Percentiles rank a stretch among this genome's conserved stretches.
phyloP scores from a whole-genome alignment of 371 early-diverging fungal genomes.

The Mortierella polycephala region DNA sequence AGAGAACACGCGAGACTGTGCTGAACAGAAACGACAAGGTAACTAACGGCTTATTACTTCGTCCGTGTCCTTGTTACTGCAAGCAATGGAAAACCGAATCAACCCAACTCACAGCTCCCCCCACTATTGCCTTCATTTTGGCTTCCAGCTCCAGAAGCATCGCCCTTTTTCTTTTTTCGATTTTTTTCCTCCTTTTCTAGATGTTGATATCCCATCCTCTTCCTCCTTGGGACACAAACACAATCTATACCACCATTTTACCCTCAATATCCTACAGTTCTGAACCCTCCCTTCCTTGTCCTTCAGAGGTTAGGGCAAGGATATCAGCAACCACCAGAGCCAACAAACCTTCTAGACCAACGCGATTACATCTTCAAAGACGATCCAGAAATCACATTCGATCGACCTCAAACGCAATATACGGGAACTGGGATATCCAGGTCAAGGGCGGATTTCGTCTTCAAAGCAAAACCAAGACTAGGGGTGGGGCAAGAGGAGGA shows the following conservation, averaged over 20 bases:
- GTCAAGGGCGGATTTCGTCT: slow-evolving; percentile 8
- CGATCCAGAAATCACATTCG: slow-evolving; percentile 10
- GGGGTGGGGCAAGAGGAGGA: not conserved
- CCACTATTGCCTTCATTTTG: too few species aligned
- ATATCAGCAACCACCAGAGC: not conserved
- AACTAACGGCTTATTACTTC: too few species aligned
- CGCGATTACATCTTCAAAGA: slow-evolving; percentile 17
- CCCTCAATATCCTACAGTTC: slow-evolving; percentile 1
- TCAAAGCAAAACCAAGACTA: slow-evolving; percentile 17
- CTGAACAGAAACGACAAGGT: not conserved
- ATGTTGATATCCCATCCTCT: slow-evolving; percentile 16
- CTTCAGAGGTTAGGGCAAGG: too few species aligned
- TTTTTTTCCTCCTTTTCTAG: not conserved
- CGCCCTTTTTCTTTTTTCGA: too few species aligned
- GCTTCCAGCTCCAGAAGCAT: too few species aligned
- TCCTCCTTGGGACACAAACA: slow-evolving; percentile 3
- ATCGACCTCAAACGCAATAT: slow-evolving; percentile 10
- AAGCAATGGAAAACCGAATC: too few species aligned
- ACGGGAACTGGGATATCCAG: slow-evolving; percentile 23
- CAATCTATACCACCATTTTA: not conserved
- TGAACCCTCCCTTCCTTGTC: not conserved
- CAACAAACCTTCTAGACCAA: slow-evolving; percentile 7
- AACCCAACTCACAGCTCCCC: too few species aligned
- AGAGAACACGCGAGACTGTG: not conserved
- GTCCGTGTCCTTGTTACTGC: too few species aligned